phyloP scores from a whole-genome alignment of 352 stramenopile species.

The Pythium brachiatum region DNA sequence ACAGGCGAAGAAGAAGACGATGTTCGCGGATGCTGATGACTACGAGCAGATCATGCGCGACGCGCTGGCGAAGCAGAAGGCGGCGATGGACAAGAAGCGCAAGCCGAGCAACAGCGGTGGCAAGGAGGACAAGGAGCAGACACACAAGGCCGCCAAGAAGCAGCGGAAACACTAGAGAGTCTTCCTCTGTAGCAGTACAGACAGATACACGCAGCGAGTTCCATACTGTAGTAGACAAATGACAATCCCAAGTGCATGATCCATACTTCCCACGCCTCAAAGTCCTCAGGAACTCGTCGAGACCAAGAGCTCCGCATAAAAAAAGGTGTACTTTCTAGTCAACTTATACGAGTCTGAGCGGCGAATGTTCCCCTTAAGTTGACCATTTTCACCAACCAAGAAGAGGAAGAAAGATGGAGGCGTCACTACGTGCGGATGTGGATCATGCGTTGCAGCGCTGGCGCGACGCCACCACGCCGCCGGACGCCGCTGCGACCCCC shows the following conservation, averaged over 20 bases:
- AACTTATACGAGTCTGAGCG: neutral
- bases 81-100: slow-evolving; percentile 40
- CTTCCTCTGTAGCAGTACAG: neutral
- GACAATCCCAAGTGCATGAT: neutral
- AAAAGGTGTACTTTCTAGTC: neutral
- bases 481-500: neutral
- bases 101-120: slow-evolving; percentile 9
- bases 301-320: too few species aligned
- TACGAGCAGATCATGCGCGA: slow-evolving; percentile 71
- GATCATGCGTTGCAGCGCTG: slow-evolving; percentile 20
- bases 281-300: too few species aligned
- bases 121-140: neutral
- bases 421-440: slow-evolving; percentile 9
- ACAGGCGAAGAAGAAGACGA: slow-evolving; percentile 51
- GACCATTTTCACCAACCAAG: neutral
- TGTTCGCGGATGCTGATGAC: slow-evolving; percentile 76
- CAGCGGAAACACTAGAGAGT: slow-evolving; percentile 19
- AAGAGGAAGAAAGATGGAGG: neutral
- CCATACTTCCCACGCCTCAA: too few species aligned
- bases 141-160: slow-evolving; percentile 18
- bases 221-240: slow-evolving; percentile 2
- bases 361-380: neutral
- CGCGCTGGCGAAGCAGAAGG: slow-evolving; percentile 55
- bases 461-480: slow-evolving; percentile 26
- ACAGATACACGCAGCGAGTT: neutral